phyloP scores from a whole-genome alignment of 805 yeast species.

The Tetrapisispora arboricola region DNA sequence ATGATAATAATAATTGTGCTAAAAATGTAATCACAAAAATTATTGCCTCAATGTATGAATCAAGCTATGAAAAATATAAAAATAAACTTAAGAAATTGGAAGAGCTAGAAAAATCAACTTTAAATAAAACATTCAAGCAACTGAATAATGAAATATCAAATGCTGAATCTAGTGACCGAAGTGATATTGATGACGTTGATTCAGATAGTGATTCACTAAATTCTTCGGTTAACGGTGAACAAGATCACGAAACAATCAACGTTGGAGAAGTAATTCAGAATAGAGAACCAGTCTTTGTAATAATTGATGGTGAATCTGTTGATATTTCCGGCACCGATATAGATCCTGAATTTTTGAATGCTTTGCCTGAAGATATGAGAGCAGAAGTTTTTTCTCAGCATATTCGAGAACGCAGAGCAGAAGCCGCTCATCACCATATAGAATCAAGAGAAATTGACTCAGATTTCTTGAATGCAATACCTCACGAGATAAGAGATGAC shows the following conservation, averaged over 20 bases:
- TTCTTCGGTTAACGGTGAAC: slow-evolving; percentile 9
- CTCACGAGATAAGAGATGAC: slow-evolving; percentile 53
- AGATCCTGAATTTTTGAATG: slow-evolving; percentile 83
- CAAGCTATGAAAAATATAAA: slow-evolving; percentile 25
- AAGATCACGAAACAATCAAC: slow-evolving; percentile 3
- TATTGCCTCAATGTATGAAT: slow-evolving; percentile 40
- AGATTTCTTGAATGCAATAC: slow-evolving; percentile 71
- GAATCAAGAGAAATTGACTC: slow-evolving; percentile 62
- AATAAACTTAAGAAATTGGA: slow-evolving; percentile 24
- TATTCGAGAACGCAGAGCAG: slow-evolving; percentile 60
- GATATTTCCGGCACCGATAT: slow-evolving; percentile 85
- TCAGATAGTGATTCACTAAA: not conserved
- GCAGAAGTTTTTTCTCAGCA: slow-evolving; percentile 87
- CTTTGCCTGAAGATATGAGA: slow-evolving; percentile 85
- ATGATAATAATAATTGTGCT: slow-evolving; percentile 32
- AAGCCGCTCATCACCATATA: slow-evolving; percentile 36
- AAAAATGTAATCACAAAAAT: slow-evolving; percentile 34
- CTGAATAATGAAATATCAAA: too few species aligned
- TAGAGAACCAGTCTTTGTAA: slow-evolving; percentile 52
- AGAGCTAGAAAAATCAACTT: slow-evolving; percentile 9
- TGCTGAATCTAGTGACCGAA: not conserved
- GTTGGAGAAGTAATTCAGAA: not conserved
- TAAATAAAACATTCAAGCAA: not conserved
- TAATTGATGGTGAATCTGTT: slow-evolving; percentile 66
- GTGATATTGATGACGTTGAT: not conserved